phyloP scores from a whole-genome alignment of 225 moss, liverwort and hornwort genomes.

The Pleurozium schreberi region DNA sequence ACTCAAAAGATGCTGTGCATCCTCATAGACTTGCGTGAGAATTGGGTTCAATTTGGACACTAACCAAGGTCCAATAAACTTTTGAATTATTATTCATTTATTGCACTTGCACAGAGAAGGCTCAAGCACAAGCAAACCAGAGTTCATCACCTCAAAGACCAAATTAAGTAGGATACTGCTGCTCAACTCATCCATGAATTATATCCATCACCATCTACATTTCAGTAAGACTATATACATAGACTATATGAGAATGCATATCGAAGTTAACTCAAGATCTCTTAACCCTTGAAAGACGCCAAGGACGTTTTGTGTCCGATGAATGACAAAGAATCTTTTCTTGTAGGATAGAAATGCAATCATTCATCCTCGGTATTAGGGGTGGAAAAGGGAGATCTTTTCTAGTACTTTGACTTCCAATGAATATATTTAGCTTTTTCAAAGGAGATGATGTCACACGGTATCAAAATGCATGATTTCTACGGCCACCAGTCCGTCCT shows the following conservation, averaged over 20 bases:
- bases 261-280: not conserved
- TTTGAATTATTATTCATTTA: not conserved
- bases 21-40: not conserved
- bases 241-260: not conserved
- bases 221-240: not conserved
- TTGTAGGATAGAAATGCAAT: no score
- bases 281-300: no score
- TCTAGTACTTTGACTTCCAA: no score
- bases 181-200: not conserved
- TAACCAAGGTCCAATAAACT: not conserved
- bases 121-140: not conserved
- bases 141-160: not conserved
- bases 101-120: not conserved
- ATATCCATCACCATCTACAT: not conserved
- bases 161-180: not conserved
- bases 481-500: no score
- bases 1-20: no score
- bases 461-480: no score
- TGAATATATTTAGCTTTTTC: no score
- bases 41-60: not conserved
- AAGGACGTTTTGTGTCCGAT: no score
- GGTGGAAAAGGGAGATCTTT: no score
- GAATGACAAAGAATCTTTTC: no score
- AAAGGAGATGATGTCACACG: no score
- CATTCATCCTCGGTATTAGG: no score